Evolutionary conservation across 805 yeast genomes (phyloP), one percentile per base, ranked within the genome.

Genomic region (Lipomyces oligophaga): DNA sequence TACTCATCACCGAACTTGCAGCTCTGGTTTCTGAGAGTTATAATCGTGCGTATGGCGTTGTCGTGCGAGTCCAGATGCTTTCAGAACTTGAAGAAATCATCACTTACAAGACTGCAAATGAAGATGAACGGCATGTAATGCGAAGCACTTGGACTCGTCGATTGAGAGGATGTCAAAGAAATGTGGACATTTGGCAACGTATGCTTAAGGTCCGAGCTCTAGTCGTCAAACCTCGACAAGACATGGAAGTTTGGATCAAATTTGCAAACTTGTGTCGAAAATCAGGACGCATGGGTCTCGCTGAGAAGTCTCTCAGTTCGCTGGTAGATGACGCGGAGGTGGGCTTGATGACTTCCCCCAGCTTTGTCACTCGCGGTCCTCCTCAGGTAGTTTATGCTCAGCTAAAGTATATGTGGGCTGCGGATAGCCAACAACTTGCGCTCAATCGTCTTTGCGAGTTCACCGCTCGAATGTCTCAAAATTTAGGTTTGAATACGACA

Each of bases 151-250:
- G 98, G 98, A 87, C 85, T 61, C 85, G 85, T 41, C 77, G 99
- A 59, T 70, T 93, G 41, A 69, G 86, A 50, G 97, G 97, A 1
- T 88, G 97, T 62, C 98, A 93, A 67, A 76, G 93, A 58, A 93
- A 93, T 67, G 97, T 93, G 41, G 99, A 93, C 67, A 88, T 89
- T n/a, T 93, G 99, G 98, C 97, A 90, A 64, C 74, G 97, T 61
- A 82, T 93, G 79, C 74, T 93, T 50, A 85, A 89, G 63, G 96
- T 90, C 1, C 75, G 98, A 46, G 90, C 97, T 0, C 72, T 93
- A 38, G 97, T 93, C 11, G 85, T 93, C 36, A 83, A 83, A 54
- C 99, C 98, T 1, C 86, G 89, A 57, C 95, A 93, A 60, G 97
- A 93, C 63, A 84, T 89, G 93, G 93, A 85, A 43, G 86, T 89